These are phyloP conservation scores for Trypanosoma lewisi DNA, from an alignment of 208 protist genomes.

Conservation along the genomic window DNA sequence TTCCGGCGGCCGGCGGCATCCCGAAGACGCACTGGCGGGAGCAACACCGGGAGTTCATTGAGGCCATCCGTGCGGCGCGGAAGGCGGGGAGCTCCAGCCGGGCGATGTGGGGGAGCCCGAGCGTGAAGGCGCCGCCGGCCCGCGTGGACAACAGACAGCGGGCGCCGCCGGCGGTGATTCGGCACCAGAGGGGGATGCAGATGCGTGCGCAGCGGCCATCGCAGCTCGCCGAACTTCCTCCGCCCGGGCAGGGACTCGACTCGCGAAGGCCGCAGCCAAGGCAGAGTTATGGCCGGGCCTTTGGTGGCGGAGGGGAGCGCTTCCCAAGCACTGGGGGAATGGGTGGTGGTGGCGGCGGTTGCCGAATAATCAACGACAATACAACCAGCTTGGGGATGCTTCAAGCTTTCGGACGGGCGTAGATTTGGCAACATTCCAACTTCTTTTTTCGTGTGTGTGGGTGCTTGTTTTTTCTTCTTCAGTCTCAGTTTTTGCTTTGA, in stretches of 20 bases:
- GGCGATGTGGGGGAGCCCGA: conserved; percentile 51
- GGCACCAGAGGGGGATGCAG: conserved; percentile 55
- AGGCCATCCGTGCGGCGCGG: conserved; percentile 53
- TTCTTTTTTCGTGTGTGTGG: conserved; percentile 3
- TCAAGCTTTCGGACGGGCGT: conserved; percentile 80
- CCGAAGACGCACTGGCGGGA: conserved; percentile 76
- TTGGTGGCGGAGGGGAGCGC: conserved; percentile 28
- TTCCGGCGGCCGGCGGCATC: conserved; percentile 16
- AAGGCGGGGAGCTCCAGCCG: conserved; percentile 15
- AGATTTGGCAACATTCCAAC: background rate
- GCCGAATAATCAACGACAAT: conserved; percentile 82
- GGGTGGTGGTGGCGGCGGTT: conserved; percentile 28
- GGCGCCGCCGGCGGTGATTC: conserved; percentile 56
- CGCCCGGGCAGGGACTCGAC: background rate
- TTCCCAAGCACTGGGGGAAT: conserved; percentile 19
- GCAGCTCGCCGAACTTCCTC: background rate
- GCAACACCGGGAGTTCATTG: conserved; percentile 89
- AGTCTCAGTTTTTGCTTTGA: conserved; percentile 6
- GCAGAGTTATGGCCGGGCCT: conserved; percentile 26
- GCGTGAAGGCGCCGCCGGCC: conserved; percentile 3
- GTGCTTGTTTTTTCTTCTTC: conserved; percentile 3
- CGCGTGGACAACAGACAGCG: conserved; percentile 17
- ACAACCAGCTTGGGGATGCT: conserved; percentile 84
- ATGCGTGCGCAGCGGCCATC: conserved; percentile 18
- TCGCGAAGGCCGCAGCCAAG: conserved; percentile 5